Evolutionary conservation across 345 rosid species (phyloP).

Genomic region (Gossypium ekmanianum): DNA sequence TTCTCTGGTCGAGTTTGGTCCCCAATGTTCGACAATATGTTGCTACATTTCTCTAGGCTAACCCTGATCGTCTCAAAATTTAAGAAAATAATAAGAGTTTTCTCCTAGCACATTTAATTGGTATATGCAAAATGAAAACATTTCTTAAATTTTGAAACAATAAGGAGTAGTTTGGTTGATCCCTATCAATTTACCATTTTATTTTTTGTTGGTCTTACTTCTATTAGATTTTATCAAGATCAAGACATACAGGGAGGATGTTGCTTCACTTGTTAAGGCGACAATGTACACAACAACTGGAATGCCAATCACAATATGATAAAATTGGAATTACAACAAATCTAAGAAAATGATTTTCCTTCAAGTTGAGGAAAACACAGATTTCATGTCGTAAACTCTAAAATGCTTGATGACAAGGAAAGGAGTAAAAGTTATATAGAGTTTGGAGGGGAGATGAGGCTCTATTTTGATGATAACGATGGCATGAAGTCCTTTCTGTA

Average conservation of each 20-base stretch:
- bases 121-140: too few species aligned
- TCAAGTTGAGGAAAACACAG: neutral
- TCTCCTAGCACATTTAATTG: too few species aligned
- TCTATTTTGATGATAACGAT: constrained; percentile 32
- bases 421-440: constrained; percentile 21
- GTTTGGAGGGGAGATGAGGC: constrained; percentile 20
- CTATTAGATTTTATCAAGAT: constrained; percentile 36
- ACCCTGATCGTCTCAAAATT: too few species aligned
- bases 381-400: constrained; percentile 4
- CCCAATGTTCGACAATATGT: too few species aligned
- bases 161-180: too few species aligned
- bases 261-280: constrained; percentile 69
- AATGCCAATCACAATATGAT: constrained; percentile 62
- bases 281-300: constrained; percentile 62
- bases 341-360: constrained; percentile 3
- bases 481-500: constrained; percentile 23
- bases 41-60: too few species aligned
- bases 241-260: constrained; percentile 66
- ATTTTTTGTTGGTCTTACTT: too few species aligned
- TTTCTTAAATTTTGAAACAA: too few species aligned
- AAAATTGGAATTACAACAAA: constrained; percentile 65
- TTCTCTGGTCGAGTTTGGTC: too few species aligned
- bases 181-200: too few species aligned
- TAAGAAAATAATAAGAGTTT: too few species aligned
- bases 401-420: constrained; percentile 14